These are phyloP conservation scores for Colletotrichum acutatum DNA, from an alignment of 2,329 filamentous ascomycete species.

Conservation along the genomic window DNA sequence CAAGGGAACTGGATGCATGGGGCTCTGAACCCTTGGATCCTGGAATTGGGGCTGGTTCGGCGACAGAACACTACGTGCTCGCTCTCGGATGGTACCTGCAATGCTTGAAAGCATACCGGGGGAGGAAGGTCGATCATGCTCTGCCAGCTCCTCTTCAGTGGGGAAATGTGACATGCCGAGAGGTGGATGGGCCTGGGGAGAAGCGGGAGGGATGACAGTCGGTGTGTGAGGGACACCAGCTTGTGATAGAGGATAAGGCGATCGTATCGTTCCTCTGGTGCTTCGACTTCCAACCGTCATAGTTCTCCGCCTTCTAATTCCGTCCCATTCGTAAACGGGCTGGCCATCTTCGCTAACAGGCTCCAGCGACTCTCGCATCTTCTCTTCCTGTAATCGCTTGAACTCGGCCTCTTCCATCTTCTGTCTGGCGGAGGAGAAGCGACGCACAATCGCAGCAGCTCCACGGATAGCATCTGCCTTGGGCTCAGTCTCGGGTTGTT, in stretches of 20 bases:
- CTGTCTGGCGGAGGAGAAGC: slow-evolving; percentile 79
- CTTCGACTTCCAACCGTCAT: slow-evolving; percentile 54
- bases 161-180: slow-evolving; percentile 91
- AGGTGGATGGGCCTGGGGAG: slow-evolving; percentile 69
- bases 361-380: slow-evolving; percentile 74
- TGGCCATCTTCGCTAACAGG: slow-evolving; percentile 82
- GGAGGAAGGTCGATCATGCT: slow-evolving; percentile 60
- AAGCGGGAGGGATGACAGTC: slow-evolving; percentile 26
- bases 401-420: slow-evolving; percentile 85
- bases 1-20: slow-evolving; percentile 70
- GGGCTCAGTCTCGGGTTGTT: slow-evolving; percentile 95
- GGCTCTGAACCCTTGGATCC: slow-evolving; percentile 58
- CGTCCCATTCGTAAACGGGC: slow-evolving; percentile 85
- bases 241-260: slow-evolving; percentile 15
- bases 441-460: slow-evolving; percentile 85
- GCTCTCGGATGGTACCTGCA: slow-evolving; percentile 64
- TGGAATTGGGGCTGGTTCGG: slow-evolving; percentile 53
- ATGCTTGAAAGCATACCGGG: slow-evolving; percentile 65
- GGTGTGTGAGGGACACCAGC: slow-evolving; percentile 41
- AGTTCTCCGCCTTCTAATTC: slow-evolving; percentile 78
- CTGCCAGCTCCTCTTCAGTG: slow-evolving; percentile 69
- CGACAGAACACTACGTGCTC: slow-evolving; percentile 53
- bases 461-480: slow-evolving; percentile 97
- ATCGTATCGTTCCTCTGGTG: slow-evolving; percentile 32
- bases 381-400: slow-evolving; percentile 82